Percentiles rank a stretch among this genome's conserved stretches.
Conservation (phyloP, 2,329 filamentous ascomycete genomes). For the Ustulina deusta region DNA sequence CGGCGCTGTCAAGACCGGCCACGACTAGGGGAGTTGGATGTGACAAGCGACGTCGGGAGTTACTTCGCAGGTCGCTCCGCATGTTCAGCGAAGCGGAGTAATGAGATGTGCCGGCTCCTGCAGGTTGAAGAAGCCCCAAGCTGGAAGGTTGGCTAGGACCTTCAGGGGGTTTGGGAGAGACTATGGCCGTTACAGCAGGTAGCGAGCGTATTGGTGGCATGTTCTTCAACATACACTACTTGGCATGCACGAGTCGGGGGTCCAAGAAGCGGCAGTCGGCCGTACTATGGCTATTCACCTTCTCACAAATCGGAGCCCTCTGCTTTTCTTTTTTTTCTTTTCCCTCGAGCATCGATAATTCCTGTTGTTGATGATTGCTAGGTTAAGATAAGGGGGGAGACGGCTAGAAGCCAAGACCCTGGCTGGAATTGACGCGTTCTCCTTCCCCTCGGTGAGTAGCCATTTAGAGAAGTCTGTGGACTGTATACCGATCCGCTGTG, state of each 20-base stretch:
- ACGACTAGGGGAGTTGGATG: slow-evolving; percentile 12
- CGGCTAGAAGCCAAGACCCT: slow-evolving; percentile 4
- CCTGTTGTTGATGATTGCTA: slow-evolving; percentile 5
- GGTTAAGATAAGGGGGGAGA: not conserved
- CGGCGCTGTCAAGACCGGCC: slow-evolving; percentile 11
- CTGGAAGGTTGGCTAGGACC: slow-evolving; percentile 13
- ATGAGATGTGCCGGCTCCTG: slow-evolving; percentile 36
- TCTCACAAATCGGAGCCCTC: not conserved
- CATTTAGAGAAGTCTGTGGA: slow-evolving; percentile 39
- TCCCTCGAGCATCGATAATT: not conserved
- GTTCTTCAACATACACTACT: slow-evolving; percentile 22
- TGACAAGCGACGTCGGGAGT: slow-evolving; percentile 24
- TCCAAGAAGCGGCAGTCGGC: slow-evolving; percentile 44
- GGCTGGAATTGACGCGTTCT: slow-evolving; percentile 11
- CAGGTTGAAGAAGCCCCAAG: slow-evolving; percentile 24
- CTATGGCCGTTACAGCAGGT: slow-evolving; percentile 21
- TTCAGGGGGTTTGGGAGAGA: slow-evolving; percentile 28
- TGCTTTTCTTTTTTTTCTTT: not conserved
- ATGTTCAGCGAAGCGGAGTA: slow-evolving; percentile 22
- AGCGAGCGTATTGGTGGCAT: slow-evolving; percentile 9
- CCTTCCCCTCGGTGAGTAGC: slow-evolving; percentile 36
- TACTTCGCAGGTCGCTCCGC: slow-evolving; percentile 26
- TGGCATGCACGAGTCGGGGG: slow-evolving; percentile 32
- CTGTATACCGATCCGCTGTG: slow-evolving; percentile 41
- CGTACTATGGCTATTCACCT: slow-evolving; percentile 43